Evolutionary conservation across 257 asterid species (phyloP), one percentile per base, ranked within the genome.

Genomic region (Capsicum chinense): DNA sequence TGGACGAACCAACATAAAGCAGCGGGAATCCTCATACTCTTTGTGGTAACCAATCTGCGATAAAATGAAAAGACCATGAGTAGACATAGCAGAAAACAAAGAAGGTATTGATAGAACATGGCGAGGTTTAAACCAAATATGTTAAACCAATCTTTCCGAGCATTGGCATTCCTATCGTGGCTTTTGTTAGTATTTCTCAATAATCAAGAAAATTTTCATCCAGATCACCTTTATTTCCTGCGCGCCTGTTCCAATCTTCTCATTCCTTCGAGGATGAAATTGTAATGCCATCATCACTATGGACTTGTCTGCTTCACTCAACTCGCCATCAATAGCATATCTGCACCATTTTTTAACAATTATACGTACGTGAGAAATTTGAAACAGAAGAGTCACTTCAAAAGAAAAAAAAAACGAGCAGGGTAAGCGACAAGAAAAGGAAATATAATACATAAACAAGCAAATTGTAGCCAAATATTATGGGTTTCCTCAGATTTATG

Each of bases 21-120:
- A 97, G 42, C 92, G 92, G 17, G 92, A 91, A 7, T 91, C 90
- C 62, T 89, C 89, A 82, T 95, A 84, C 17, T 91, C 87, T 14
- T 95, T 89, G 81, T 95, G 98, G 58, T 87, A 86, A 48, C 97
- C 98, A 80, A 97, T 92, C 99, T 97, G 91, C 69, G 83, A 88
- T 63, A 73, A 42, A 47, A 64, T 56, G 63, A 79, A 66, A 69
- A 79, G 17, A 80, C 13, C 50, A 14, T 78, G 15, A 54, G 50
- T 33, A 76, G 48, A 69, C 15, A 19, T 17, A 39, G 79, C 56
- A 16, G 33, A 69, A 69, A 69, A 69, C 16, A 21, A 69, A 69
- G 15, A 42, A 9, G 4, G 33, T 16, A 69, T 42, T 69, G 56
- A 42, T 16, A 9, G 54, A 69, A 69, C 76, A 68, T 13, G 74